Conservation (phyloP, 2,329 filamentous ascomycete genomes). For the Cytospora paraplurivora region DNA sequence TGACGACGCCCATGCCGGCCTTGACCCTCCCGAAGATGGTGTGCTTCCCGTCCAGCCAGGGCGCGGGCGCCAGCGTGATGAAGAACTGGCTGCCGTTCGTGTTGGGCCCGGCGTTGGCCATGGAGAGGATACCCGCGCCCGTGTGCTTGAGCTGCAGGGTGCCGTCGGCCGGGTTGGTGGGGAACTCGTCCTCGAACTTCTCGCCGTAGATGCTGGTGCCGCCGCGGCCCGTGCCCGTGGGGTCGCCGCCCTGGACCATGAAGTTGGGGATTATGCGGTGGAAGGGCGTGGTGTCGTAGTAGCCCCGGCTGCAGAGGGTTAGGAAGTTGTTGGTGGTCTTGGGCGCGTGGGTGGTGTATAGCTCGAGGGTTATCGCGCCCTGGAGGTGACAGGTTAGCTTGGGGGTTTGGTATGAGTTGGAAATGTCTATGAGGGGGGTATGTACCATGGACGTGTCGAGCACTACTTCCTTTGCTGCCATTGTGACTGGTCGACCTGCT, state of each 20-base stretch:
- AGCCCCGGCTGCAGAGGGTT: slow-evolving; percentile 76
- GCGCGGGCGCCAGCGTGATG: slow-evolving; percentile 88
- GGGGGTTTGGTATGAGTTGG: slow-evolving; percentile 1
- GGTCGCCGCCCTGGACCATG: slow-evolving; percentile 95
- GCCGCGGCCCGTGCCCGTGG: slow-evolving; percentile 88
- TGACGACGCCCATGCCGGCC: slow-evolving; percentile 78
- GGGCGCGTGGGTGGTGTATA: slow-evolving; percentile 87
- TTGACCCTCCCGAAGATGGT: slow-evolving; percentile 94
- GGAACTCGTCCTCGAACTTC: slow-evolving; percentile 91
- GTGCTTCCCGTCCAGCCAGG: slow-evolving; percentile 96
- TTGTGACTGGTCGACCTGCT: slow-evolving; percentile 40
- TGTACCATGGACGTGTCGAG: slow-evolving; percentile 85
- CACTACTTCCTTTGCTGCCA: slow-evolving; percentile 72
- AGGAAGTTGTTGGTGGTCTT: slow-evolving; percentile 87
- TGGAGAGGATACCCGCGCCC: slow-evolving; percentile 88
- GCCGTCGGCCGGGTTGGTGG: slow-evolving; percentile 43
- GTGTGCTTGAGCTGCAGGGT: slow-evolving; percentile 73
- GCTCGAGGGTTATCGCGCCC: slow-evolving; percentile 84
- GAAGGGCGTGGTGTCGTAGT: slow-evolving; percentile 85
- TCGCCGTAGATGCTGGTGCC: slow-evolving; percentile 89
- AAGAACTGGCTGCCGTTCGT: slow-evolving; percentile 98
- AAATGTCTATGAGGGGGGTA: neutral
- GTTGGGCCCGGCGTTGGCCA: slow-evolving; percentile 93
- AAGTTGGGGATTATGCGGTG: slow-evolving; percentile 95
- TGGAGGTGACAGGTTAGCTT: slow-evolving; percentile 40